phyloP scores from a whole-genome alignment of 177 flowering plant genomes.

The Vitis hybrid region DNA sequence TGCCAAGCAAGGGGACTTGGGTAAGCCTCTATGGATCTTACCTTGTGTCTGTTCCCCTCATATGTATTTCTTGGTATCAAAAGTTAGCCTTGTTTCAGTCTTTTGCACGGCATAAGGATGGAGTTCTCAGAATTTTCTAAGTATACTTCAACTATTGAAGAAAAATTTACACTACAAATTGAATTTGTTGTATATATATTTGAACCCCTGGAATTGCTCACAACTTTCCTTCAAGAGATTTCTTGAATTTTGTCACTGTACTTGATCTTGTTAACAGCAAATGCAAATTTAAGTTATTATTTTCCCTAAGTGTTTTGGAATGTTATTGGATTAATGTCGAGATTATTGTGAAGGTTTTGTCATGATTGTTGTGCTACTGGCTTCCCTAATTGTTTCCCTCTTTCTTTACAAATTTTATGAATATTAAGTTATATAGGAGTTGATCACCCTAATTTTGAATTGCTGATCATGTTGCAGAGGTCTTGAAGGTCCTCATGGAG shows the following conservation, averaged over 20 bases:
- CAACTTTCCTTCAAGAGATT: neutral
- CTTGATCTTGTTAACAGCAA: no score
- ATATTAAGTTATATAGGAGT: no score
- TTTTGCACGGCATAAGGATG: neutral
- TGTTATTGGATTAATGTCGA: no score
- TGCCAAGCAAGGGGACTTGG: conserved; percentile 83
- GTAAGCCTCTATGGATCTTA: conserved; percentile 30
- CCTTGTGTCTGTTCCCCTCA: neutral
- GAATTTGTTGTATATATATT: no score
- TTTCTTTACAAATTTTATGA: no score
- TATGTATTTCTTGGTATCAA: neutral
- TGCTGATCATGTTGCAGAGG: conserved; percentile 37
- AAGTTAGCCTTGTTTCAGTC: neutral
- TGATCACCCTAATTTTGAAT: no score
- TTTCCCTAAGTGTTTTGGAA: neutral
- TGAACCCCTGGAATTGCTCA: neutral
- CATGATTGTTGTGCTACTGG: no score
- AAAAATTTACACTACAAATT: neutral
- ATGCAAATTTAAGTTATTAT: neutral
- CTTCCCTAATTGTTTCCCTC: no score
- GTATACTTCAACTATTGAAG: no score
- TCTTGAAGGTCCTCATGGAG: conserved; percentile 59
- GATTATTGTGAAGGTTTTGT: no score
- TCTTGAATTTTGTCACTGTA: neutral
- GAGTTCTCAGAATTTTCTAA: neutral